phyloP scores from a whole-genome alignment of 176 grass and related monocot species.

The Bolboschoenus planiculmis region DNA sequence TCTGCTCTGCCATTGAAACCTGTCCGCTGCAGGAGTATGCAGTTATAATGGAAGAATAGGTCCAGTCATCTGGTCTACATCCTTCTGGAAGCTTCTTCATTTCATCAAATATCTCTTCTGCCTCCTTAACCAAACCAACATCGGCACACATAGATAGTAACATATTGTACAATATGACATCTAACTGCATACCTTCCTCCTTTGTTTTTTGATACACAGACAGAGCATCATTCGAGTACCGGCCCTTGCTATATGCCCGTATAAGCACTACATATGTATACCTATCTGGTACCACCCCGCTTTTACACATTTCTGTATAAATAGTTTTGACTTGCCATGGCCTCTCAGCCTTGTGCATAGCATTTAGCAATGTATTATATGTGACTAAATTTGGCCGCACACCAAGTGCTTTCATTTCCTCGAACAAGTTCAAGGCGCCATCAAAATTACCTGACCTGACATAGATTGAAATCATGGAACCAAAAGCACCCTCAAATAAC shows the following conservation, averaged over 20 bases:
- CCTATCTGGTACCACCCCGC: conserved; percentile 35
- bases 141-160: conserved; percentile 89
- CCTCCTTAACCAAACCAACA: conserved; percentile 65
- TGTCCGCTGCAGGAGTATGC: conserved; percentile 62
- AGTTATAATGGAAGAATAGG: conserved; percentile 77
- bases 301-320: conserved; percentile 55
- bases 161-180: conserved; percentile 56
- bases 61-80: conserved; percentile 73
- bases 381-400: conserved; percentile 70
- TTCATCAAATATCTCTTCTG: conserved; percentile 58
- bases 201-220: conserved; percentile 52
- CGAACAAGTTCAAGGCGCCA: conserved; percentile 68
- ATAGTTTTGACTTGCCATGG: conserved; percentile 95
- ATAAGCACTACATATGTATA: conserved; percentile 56
- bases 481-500: conserved; percentile 57
- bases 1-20: conserved; percentile 49
- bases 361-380: conserved; percentile 75
- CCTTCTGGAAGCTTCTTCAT: conserved; percentile 57
- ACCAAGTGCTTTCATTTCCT: conserved; percentile 80
- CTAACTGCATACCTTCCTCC: conserved; percentile 35
- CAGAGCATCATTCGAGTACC: conserved; percentile 76
- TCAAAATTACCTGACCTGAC: conserved; percentile 61
- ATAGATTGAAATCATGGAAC: conserved; percentile 63
- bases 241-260: conserved; percentile 66
- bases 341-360: conserved; percentile 67